A percentile compares a stretch with the other conserved stretches of the same genome.
Evolutionary conservation across 164 flowering plant species (phyloP).

Genomic region (Paratinospora sagittata): DNA sequence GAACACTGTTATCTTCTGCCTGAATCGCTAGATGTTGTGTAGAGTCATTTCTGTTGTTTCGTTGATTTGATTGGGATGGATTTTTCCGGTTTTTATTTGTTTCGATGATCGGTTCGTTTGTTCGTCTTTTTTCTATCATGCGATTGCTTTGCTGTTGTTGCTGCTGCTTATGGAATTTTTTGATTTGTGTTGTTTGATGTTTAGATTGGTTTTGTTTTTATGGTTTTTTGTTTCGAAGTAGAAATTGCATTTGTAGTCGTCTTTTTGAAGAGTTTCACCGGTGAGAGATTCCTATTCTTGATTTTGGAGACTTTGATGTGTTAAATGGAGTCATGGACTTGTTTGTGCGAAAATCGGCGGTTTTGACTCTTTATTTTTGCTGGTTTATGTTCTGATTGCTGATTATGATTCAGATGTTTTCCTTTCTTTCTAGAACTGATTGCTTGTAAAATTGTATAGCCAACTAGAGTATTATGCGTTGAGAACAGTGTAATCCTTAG

Average conservation of each 20-base stretch:
- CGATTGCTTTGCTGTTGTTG: too few species aligned
- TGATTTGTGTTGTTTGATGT: too few species aligned
- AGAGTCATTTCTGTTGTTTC: background rate
- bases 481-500: background rate
- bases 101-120: too few species aligned
- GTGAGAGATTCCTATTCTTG: background rate
- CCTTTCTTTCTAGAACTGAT: background rate
- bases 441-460: background rate
- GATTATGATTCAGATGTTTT: background rate
- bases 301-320: background rate
- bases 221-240: too few species aligned
- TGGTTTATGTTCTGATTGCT: background rate
- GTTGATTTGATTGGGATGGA: too few species aligned
- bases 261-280: background rate
- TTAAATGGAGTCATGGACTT: slow-evolving; percentile 11
- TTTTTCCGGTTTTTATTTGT: too few species aligned
- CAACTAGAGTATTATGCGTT: background rate
- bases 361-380: background rate
- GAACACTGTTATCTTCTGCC: slow-evolving; percentile 25
- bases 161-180: too few species aligned
- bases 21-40: background rate
- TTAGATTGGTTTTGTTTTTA: too few species aligned
- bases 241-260: background rate
- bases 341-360: background rate
- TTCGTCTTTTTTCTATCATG: too few species aligned